A percentile compares a stretch with the other conserved stretches of the same genome.
Conservation (phyloP, 2,329 filamentous ascomycete genomes). For the Orbilia ellipsospora region DNA sequence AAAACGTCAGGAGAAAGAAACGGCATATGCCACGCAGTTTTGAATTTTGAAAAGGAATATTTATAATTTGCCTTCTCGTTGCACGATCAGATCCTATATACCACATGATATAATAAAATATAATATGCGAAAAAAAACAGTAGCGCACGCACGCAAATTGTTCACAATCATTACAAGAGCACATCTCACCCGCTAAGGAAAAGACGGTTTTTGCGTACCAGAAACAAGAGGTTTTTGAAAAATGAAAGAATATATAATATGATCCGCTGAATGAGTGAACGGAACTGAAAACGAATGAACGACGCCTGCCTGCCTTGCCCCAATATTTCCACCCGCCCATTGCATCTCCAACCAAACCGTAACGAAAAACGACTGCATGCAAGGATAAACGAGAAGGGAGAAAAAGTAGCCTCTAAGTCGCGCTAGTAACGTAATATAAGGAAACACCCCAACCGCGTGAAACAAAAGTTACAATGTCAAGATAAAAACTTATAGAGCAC, state of each 20-base stretch:
- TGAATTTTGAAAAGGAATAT: too few relatives aligned
- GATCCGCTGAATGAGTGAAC: not conserved
- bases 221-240: not conserved
- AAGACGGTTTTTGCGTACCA: not conserved
- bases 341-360: not conserved
- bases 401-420: constrained; percentile 1
- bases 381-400: not conserved
- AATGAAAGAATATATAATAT: not conserved
- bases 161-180: too few relatives aligned
- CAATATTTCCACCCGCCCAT: not conserved
- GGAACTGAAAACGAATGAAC: not conserved
- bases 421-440: constrained; percentile 6
- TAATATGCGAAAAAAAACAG: not conserved
- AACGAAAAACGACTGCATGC: not conserved
- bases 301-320: not conserved
- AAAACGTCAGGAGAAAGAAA: too few relatives aligned
- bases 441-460: not conserved
- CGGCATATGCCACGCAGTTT: too few relatives aligned
- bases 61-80: too few relatives aligned
- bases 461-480: not conserved
- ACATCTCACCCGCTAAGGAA: not conserved
- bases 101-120: not conserved
- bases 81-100: not conserved
- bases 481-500: constrained; percentile 24
- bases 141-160: not conserved